Base-by-base conservation (phyloP, 2,329 filamentous ascomycete genomes). In the Fulvia fulva region DNA sequence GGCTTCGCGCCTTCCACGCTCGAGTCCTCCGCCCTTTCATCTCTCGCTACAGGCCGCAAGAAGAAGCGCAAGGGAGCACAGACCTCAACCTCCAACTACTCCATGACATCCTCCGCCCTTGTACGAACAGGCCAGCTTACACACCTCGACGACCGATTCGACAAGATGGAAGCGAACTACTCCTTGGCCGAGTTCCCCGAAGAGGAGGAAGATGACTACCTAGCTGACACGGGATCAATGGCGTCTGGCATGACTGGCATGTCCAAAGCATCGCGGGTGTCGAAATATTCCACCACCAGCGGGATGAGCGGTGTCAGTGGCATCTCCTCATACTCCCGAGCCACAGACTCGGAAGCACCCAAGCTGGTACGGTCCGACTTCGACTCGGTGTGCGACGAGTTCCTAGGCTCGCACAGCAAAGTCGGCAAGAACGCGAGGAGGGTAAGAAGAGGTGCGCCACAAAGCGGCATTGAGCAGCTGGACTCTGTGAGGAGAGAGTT, bases 41-140 rank as follows among this genome's bases (percentile, higher is more conserved):
- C 74, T 2, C 87, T 89, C 1, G 88, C 87, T 61, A 90, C 89
- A 34, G 91, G 91, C 32, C 85, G 90, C 53, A 83, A 83, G 61
- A 97, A 97, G 86, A 97, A 96, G 83, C 86, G 93, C 71, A 97
- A 96, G 80, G 93, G 92, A 47, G 93, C 94, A 2, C 77, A 95
- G 73, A 97, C 93, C 3, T 90, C 89, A 64, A 88, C 89, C 0
- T 94, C 91, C 0, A 86, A 84, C 58, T 96, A 94, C 76, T 94
- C 89, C 53, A 96, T 96, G 92, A 91, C 89, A 0, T 95, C 90
- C 0, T 95, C 91, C 0, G 88, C 91, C 0, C 80, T 96, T 19
- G 87, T 90, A 53, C 86, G 94, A 56, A 99, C 92, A 1, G 93
- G 97, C 69, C 90, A 91, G 44, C 83, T 95, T 60, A 87, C 86